Evolutionary conservation across 805 yeast species (phyloP).

Genomic region (Yamadazyma kitorensis): DNA sequence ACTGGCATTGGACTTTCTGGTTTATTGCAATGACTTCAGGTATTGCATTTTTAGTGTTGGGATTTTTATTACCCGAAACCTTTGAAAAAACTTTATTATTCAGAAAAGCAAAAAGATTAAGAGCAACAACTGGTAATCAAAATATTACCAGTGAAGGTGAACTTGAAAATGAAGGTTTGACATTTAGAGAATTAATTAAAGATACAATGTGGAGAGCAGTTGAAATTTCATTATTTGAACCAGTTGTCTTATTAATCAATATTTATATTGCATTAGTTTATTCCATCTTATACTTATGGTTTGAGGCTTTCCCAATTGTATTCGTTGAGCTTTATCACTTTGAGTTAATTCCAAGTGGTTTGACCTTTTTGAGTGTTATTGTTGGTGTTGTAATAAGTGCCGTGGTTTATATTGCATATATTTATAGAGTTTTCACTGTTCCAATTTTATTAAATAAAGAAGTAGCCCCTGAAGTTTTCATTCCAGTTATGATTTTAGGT

Average conservation of each 20-base stretch:
- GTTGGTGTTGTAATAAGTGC: slow-evolving; percentile 45
- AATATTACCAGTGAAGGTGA: slow-evolving; percentile 41
- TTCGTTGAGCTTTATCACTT: slow-evolving; percentile 44
- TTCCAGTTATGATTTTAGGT: slow-evolving; percentile 38
- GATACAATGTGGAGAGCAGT: slow-evolving; percentile 48
- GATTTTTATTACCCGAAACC: slow-evolving; percentile 49
- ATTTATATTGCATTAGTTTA: slow-evolving; percentile 51
- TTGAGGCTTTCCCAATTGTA: slow-evolving; percentile 50
- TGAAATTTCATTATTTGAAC: slow-evolving; percentile 47
- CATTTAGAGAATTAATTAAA: slow-evolving; percentile 15
- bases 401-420: slow-evolving; percentile 22
- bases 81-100: slow-evolving; percentile 42
- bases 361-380: slow-evolving; percentile 39
- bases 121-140: slow-evolving; percentile 45
- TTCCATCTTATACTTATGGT: slow-evolving; percentile 51
- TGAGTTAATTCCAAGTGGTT: slow-evolving; percentile 45
- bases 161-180: slow-evolving; percentile 20
- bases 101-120: slow-evolving; percentile 45
- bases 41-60: slow-evolving; percentile 18
- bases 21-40: slow-evolving; percentile 32
- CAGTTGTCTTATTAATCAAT: slow-evolving; percentile 51
- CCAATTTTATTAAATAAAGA: slow-evolving; percentile 18
- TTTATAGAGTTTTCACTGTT: slow-evolving; percentile 20
- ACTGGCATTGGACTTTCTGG: slow-evolving; percentile 49
- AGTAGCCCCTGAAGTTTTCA: slow-evolving; percentile 38